A percentile compares a stretch with the other conserved stretches of the same genome.
phyloP scores from a whole-genome alignment of 148 eudicot genomes.

The Arbutus unedo region DNA sequence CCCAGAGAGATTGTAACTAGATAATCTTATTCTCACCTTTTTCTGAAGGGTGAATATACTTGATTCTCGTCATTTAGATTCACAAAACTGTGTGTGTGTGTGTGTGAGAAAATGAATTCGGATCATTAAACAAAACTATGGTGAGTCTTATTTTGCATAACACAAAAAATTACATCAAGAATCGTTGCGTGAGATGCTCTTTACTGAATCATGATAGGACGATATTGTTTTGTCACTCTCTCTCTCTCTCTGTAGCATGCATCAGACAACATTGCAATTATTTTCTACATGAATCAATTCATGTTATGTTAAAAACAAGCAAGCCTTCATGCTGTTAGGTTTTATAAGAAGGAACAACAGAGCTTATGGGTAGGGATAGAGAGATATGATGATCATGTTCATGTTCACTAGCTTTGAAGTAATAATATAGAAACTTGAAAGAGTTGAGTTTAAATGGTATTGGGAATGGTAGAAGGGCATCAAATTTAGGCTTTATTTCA shows the following conservation, averaged over 20 bases:
- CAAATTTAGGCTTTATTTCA: conserved; percentile 11
- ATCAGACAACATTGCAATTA: neutral
- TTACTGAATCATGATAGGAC: neutral
- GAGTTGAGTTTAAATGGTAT: neutral
- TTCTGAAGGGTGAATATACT: too few species aligned
- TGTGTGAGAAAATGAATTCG: too few species aligned
- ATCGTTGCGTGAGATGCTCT: too few species aligned
- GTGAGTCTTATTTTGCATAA: too few species aligned
- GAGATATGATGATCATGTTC: neutral
- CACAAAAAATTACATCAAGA: too few species aligned
- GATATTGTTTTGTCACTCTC: neutral
- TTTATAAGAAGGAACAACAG: neutral
- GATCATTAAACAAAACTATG: too few species aligned
- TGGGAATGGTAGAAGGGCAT: conserved; percentile 17
- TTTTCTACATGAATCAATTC: neutral
- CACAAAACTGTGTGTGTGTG: too few species aligned
- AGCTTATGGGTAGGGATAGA: neutral
- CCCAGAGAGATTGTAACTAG: too few species aligned
- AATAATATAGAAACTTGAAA: neutral
- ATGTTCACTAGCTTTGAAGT: neutral
- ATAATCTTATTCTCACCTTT: too few species aligned
- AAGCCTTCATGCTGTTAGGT: neutral
- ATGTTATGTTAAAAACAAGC: neutral
- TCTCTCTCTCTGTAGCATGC: neutral
- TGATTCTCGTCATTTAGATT: too few species aligned